phyloP scores from a whole-genome alignment of 2,329 filamentous ascomycete genomes.

The Emmonsia crescens region DNA sequence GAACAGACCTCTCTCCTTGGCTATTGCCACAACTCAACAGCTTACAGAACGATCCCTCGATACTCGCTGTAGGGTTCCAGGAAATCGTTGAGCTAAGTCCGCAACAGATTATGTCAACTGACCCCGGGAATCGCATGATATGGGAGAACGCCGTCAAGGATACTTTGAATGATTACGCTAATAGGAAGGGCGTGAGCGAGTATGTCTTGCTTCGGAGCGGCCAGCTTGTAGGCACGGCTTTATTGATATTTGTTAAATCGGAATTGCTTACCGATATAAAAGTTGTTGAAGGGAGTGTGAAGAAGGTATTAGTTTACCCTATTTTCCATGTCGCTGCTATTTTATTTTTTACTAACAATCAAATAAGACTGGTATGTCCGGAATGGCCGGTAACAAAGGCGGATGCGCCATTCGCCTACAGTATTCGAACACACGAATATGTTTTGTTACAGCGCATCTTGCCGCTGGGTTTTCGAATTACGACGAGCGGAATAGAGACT shows the following conservation, averaged over 20 bases:
- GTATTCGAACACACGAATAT: slow-evolving; percentile 83
- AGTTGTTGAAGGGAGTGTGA: slow-evolving; percentile 91
- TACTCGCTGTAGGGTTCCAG: slow-evolving; percentile 87
- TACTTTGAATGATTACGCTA: slow-evolving; percentile 63
- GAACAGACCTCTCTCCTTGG: slow-evolving; percentile 71
- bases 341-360: slow-evolving; percentile 13
- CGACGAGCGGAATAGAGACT: slow-evolving; percentile 90
- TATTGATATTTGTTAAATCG: slow-evolving; percentile 81
- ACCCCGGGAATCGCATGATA: slow-evolving; percentile 68
- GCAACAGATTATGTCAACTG: slow-evolving; percentile 98
- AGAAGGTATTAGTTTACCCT: slow-evolving; percentile 48
- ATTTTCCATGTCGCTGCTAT: not conserved
- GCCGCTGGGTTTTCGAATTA: slow-evolving; percentile 95
- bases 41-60: slow-evolving; percentile 59
- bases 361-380: slow-evolving; percentile 68
- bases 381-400: slow-evolving; percentile 96
- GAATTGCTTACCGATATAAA: slow-evolving; percentile 73
- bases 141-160: slow-evolving; percentile 78
- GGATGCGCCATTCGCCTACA: slow-evolving; percentile 94
- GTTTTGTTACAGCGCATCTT: slow-evolving; percentile 92
- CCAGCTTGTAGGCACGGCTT: slow-evolving; percentile 84
- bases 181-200: slow-evolving; percentile 54
- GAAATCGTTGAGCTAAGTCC: slow-evolving; percentile 97
- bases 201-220: slow-evolving; percentile 87
- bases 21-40: slow-evolving; percentile 53